These are phyloP conservation scores for Hansfordia pulvinata DNA, from an alignment of 2,329 filamentous ascomycete species.

Conservation along the genomic window DNA sequence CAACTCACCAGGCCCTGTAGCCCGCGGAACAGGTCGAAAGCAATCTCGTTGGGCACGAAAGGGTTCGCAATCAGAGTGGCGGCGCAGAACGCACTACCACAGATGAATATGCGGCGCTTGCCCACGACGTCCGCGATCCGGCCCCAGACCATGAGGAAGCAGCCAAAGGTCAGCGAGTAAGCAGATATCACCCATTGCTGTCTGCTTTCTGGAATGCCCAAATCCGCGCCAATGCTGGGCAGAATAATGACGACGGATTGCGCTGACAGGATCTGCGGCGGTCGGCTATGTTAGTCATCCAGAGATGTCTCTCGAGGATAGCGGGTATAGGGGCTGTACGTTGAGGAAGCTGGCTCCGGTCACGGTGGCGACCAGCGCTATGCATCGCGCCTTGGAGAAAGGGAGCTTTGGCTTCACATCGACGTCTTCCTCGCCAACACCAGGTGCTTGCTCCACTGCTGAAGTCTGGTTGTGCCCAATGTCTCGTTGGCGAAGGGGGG, in stretches of 20 bases:
- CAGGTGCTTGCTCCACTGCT: too few relatives aligned
- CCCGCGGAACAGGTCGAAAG: conserved; percentile 52
- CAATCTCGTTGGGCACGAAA: conserved; percentile 53
- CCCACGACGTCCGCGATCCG: conserved; percentile 54
- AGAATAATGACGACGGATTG: conserved; percentile 49
- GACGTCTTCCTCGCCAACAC: conserved; percentile 7
- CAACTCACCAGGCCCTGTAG: conserved; percentile 45
- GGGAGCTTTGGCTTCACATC: conserved; percentile 11
- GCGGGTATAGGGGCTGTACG: conserved; percentile 16
- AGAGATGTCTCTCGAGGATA: conserved; percentile 7
- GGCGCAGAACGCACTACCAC: conserved; percentile 50
- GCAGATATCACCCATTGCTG: conserved; percentile 56
- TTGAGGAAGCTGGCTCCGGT: conserved; percentile 43
- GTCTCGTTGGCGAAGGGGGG: too few relatives aligned
- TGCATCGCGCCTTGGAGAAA: conserved; percentile 35
- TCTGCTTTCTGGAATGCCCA: conserved; percentile 41
- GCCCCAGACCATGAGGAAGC: conserved; percentile 55
- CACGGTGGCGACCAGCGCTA: conserved; percentile 39
- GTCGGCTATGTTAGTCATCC: too few relatives aligned
- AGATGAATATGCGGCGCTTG: conserved; percentile 50
- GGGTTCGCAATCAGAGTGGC: conserved; percentile 44
- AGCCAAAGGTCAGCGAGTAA: conserved; percentile 53
- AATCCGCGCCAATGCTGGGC: conserved; percentile 42
- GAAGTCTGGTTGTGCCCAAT: too few relatives aligned
- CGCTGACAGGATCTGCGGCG: conserved; percentile 34